Conservation (phyloP, 192 early-diverging fungal genomes). For the Bifiguratus adelaidae region DNA sequence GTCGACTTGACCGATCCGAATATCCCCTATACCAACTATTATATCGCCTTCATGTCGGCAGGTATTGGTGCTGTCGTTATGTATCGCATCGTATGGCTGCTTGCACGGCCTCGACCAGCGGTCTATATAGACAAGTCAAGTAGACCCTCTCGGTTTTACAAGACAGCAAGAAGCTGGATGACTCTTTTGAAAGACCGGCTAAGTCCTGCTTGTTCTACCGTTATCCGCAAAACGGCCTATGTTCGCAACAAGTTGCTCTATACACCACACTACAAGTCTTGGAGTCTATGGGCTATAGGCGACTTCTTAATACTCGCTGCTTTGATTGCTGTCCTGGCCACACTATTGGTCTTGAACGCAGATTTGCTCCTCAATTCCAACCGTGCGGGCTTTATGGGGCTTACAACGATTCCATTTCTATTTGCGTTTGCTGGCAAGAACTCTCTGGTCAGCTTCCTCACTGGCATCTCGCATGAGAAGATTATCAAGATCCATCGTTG, state of each 20-base stretch:
- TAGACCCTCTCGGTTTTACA: too few species aligned
- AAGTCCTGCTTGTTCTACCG: too few species aligned
- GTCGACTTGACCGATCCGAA: too few species aligned
- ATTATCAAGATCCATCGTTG: conserved; percentile 32
- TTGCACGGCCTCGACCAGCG: too few species aligned
- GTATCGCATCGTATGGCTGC: too few species aligned
- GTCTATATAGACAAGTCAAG: too few species aligned
- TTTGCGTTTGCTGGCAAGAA: conserved; percentile 37
- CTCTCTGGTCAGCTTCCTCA: conserved; percentile 25
- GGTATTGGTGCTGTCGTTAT: too few species aligned
- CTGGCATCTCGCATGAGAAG: conserved; percentile 30
- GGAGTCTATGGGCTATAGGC: conserved; percentile 21
- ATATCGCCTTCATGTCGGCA: too few species aligned
- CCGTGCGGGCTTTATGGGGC: conserved; percentile 31
- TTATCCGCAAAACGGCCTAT: too few species aligned
- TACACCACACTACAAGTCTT: conserved; percentile 14
- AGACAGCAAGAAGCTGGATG: too few species aligned
- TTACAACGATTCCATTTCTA: conserved; percentile 33
- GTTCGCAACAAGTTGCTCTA: conserved; percentile 29
- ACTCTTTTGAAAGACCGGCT: too few species aligned
- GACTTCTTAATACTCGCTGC: conserved; percentile 20
- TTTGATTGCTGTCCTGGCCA: conserved; percentile 16
- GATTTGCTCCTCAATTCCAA: conserved; percentile 33
- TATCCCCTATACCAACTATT: too few species aligned
- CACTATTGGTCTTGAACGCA: conserved; percentile 15